Percentiles rank a stretch among this genome's conserved stretches.
These are phyloP conservation scores for Ilyonectria robusta DNA, from an alignment of 2,329 filamentous ascomycete genomes.

Conservation along the genomic window DNA sequence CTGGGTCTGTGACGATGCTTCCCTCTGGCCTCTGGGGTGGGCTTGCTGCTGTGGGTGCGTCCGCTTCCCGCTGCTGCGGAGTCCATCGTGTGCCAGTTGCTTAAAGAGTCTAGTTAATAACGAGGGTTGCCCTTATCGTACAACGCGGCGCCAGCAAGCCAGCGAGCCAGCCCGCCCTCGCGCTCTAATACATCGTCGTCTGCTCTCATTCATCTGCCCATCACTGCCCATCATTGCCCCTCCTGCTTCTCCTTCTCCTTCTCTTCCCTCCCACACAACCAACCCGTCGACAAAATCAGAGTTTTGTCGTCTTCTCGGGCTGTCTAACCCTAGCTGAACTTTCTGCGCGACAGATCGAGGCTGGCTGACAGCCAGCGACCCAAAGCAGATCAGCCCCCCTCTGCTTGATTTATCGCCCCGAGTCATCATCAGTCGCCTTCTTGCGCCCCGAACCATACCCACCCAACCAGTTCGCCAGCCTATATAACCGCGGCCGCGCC, in stretches of 20 bases:
- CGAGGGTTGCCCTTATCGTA: conserved; percentile 34
- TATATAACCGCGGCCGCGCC: conserved; percentile 25
- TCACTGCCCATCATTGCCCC: conserved; percentile 7
- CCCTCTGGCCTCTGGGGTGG: not conserved
- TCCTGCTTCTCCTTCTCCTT: conserved; percentile 3
- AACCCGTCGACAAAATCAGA: conserved; percentile 19
- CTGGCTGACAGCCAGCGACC: conserved; percentile 39
- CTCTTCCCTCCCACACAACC: not conserved
- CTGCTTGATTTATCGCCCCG: conserved; percentile 33
- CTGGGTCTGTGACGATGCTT: not conserved
- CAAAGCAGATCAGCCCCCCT: conserved; percentile 34
- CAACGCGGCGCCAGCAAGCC: conserved; percentile 5
- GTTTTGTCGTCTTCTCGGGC: conserved; percentile 33
- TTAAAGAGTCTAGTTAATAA: conserved; percentile 35
- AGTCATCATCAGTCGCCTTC: conserved; percentile 19
- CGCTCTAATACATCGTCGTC: conserved; percentile 17
- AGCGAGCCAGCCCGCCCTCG: conserved; percentile 12
- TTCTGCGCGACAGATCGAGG: conserved; percentile 33
- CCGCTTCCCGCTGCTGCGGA: conserved; percentile 42
- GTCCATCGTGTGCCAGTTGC: conserved; percentile 31
- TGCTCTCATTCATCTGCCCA: conserved; percentile 19
- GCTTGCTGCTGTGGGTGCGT: conserved; percentile 7
- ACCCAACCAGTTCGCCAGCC: conserved; percentile 12
- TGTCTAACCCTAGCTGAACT: conserved; percentile 38
- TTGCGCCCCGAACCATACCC: conserved; percentile 20